phyloP scores from a whole-genome alignment of 257 asterid species.

The Solanum lignicaule region DNA sequence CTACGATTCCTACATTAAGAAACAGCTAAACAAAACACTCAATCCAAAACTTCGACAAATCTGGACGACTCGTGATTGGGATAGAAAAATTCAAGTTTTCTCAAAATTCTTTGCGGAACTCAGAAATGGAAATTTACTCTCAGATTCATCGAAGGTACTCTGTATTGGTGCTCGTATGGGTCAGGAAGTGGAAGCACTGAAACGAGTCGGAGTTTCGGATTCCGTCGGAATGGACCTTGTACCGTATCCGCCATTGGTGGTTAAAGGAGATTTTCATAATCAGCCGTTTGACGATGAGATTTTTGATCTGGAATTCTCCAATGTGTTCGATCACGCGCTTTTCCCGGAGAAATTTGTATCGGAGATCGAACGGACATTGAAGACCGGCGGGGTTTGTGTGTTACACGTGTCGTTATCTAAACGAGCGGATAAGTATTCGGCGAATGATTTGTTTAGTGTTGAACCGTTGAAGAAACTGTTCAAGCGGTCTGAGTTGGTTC shows the following conservation, averaged over 20 bases:
- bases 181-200: slow-evolving; percentile 83
- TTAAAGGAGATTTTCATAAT: slow-evolving; percentile 74
- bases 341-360: slow-evolving; percentile 69
- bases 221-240: slow-evolving; percentile 85
- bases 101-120: slow-evolving; percentile 42
- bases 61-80: slow-evolving; percentile 95
- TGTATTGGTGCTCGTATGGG: slow-evolving; percentile 91
- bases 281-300: slow-evolving; percentile 61
- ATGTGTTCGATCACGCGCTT: slow-evolving; percentile 92
- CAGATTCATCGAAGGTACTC: slow-evolving; percentile 48
- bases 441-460: slow-evolving; percentile 73
- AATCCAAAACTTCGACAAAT: slow-evolving; percentile 67
- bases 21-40: slow-evolving; percentile 88
- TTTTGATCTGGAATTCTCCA: slow-evolving; percentile 86
- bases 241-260: slow-evolving; percentile 82
- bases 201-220: slow-evolving; percentile 51
- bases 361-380: slow-evolving; percentile 79
- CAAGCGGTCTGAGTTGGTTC: slow-evolving; percentile 46
- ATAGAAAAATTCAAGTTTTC: slow-evolving; percentile 65
- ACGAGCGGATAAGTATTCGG: slow-evolving; percentile 81
- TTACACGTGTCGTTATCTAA: slow-evolving; percentile 60
- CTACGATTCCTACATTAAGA: slow-evolving; percentile 71
- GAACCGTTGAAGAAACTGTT: slow-evolving; percentile 71
- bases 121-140: slow-evolving; percentile 22
- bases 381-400: slow-evolving; percentile 67